Evolutionary conservation across 192 early-diverging fungal species (phyloP).

Genomic region (Coemansia sp.): DNA sequence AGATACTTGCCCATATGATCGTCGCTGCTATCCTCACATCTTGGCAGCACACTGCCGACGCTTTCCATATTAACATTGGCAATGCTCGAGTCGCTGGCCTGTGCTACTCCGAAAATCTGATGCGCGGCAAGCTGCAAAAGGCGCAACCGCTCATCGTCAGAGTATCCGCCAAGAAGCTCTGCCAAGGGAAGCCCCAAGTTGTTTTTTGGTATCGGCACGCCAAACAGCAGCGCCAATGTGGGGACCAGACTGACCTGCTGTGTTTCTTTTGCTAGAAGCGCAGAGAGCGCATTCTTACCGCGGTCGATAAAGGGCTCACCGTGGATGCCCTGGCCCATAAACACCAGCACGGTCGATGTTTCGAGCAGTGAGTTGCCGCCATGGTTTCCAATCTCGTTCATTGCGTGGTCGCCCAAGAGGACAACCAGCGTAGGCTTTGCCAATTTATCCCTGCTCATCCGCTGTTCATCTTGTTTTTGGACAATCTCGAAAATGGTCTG

Average conservation of each 20-base stretch:
- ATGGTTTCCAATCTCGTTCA: conserved; percentile 68
- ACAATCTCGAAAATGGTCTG: conserved; percentile 54
- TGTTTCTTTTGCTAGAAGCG: conserved; percentile 24
- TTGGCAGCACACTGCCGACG: not conserved
- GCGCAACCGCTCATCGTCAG: conserved; percentile 33
- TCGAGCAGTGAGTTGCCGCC: conserved; percentile 53
- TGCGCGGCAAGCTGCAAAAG: conserved; percentile 60
- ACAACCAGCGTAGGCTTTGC: conserved; percentile 66
- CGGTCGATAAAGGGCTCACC: conserved; percentile 14
- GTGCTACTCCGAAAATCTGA: conserved; percentile 53
- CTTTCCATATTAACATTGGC: not conserved
- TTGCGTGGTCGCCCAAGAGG: conserved; percentile 80
- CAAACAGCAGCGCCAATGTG: conserved; percentile 51
- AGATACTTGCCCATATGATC: conserved; percentile 5
- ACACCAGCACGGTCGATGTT: conserved; percentile 51
- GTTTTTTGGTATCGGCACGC: conserved; percentile 52
- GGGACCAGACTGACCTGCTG: conserved; percentile 48
- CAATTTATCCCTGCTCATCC: conserved; percentile 19
- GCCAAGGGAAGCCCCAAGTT: conserved; percentile 47
- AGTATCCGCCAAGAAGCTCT: conserved; percentile 29
- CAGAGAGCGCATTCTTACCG: conserved; percentile 22
- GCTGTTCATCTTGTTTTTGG: conserved; percentile 38
- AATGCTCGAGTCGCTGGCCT: conserved; percentile 23
- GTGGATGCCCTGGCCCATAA: conserved; percentile 36
- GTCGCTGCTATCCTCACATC: conserved; percentile 5